These are phyloP conservation scores for Triangularia verruculosa DNA, from an alignment of 2,329 filamentous ascomycete species.

Conservation along the genomic window DNA sequence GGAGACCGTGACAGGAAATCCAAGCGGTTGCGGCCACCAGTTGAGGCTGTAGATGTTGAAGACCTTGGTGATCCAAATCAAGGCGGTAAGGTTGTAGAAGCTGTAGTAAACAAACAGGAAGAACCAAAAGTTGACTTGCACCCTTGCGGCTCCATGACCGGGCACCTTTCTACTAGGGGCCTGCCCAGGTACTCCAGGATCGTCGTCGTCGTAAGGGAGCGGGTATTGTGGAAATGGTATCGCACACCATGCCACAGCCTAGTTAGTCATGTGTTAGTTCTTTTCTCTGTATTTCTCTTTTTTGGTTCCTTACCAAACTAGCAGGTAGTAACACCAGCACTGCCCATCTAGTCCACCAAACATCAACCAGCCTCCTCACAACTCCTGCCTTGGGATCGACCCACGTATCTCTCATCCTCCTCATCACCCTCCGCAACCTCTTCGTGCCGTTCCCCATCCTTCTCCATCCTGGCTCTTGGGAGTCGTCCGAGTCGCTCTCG, in stretches of 20 bases:
- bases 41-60: conserved; percentile 70
- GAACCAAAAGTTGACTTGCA: conserved; percentile 69
- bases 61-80: conserved; percentile 69
- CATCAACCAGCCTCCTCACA: conserved; percentile 56
- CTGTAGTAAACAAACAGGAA: conserved; percentile 69
- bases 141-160: conserved; percentile 61
- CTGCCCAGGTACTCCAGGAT: conserved; percentile 22
- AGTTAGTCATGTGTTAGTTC: not conserved
- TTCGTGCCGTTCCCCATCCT: conserved; percentile 23
- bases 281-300: not conserved
- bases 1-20: conserved; percentile 62
- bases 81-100: conserved; percentile 63
- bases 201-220: conserved; percentile 42
- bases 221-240: conserved; percentile 64
- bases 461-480: conserved; percentile 14
- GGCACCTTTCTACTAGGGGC: conserved; percentile 44
- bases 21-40: conserved; percentile 65
- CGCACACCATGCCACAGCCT: conserved; percentile 62
- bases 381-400: conserved; percentile 57
- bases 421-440: conserved; percentile 34
- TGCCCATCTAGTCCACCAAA: conserved; percentile 63
- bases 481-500: conserved; percentile 28
- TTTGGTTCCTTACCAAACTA: conserved; percentile 47
- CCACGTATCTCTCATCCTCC: conserved; percentile 52
- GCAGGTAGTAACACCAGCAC: conserved; percentile 61